Base-by-base conservation (phyloP, 495 filamentous ascomycete genomes). In the Neurospora sublineolata region DNA sequence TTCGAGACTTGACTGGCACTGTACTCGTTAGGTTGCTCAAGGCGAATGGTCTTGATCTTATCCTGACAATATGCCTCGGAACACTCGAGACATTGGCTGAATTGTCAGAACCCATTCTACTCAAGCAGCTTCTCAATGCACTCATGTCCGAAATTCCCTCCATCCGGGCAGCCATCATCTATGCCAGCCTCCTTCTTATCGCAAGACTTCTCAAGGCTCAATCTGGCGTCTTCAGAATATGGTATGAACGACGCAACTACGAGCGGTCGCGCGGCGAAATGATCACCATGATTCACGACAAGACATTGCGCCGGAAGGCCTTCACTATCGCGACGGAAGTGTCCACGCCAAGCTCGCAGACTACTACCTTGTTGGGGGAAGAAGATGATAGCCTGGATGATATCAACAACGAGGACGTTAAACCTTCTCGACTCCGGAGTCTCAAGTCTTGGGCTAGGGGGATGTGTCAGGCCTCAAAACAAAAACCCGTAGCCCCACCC, bases 221-320 rank as follows among this genome's bases (percentile, higher is more conserved):
- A 70, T 88, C 87, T 0, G 86, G 85, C 11, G 89, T 94, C 0
- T 86, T 94, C 72, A 87, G 78, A 67, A 79, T 93, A 0, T 94
- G 93, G 92, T 93, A 88, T 75, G 86, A 87, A 69, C 85, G 93
- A 68, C 86, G 92, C 42, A 72, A 69, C 71, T 96, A 94, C 74
- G 93, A 96, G 75, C 83, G 92, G 68, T 91, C 90, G 6, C 83
- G 93, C 58, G 93, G 93, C 10, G 92, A 94, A 77, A 89, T 94
- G 88, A 90, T 96, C 68, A 94, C 92, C 70, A 94, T 93, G 87
- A 83, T 95, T 36, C 94, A 94, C 71, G 92, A 93, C 77, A 96
- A 96, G 80, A 92, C 91, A 0, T 79, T 95, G 10, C 86, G 88
- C 6, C 82, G 93, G 39, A 94, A 94, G 79, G 86, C 92, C 1